phyloP scores from a whole-genome alignment of 208 protist genomes.

The Trypanosoma cruzi region DNA sequence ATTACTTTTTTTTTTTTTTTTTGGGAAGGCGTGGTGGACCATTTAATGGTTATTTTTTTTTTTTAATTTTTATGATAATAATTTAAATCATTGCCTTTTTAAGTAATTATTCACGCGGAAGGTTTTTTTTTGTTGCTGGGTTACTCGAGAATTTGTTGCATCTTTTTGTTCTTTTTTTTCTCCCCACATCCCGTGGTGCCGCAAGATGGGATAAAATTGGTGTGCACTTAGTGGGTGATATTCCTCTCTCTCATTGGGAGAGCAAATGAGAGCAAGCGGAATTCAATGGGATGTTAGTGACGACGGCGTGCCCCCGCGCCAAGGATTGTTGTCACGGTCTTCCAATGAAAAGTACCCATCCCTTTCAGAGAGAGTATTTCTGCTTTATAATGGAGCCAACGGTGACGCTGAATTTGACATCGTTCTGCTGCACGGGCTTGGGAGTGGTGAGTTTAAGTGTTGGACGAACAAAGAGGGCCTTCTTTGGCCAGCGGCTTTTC shows the following conservation, averaged over 20 bases:
- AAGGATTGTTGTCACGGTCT: not conserved
- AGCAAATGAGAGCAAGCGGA: not conserved
- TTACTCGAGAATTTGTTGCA: not conserved
- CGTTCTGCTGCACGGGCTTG: slow-evolving; percentile 70
- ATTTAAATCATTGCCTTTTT: no score
- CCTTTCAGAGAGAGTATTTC: slow-evolving; percentile 17
- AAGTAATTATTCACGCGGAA: not conserved
- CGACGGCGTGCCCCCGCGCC: not conserved
- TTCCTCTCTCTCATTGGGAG: slow-evolving; percentile 15
- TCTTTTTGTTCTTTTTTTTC: not conserved
- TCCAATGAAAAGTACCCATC: not conserved
- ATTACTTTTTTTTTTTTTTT: slow-evolving; percentile 9
- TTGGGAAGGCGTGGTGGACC: no score
- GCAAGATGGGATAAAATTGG: not conserved
- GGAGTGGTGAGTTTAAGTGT: slow-evolving; percentile 67
- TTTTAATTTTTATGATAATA: no score
- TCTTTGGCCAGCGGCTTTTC: slow-evolving; percentile 61
- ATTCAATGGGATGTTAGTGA: not conserved
- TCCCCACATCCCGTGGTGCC: not conserved
- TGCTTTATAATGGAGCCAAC: slow-evolving; percentile 9
- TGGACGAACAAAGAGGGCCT: slow-evolving; percentile 58
- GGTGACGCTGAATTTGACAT: slow-evolving; percentile 48
- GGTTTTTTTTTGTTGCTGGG: not conserved
- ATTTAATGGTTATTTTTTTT: not conserved
- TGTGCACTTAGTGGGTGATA: not conserved